phyloP scores from a whole-genome alignment of 192 early-diverging fungal species.

The Backusella australiensis region DNA sequence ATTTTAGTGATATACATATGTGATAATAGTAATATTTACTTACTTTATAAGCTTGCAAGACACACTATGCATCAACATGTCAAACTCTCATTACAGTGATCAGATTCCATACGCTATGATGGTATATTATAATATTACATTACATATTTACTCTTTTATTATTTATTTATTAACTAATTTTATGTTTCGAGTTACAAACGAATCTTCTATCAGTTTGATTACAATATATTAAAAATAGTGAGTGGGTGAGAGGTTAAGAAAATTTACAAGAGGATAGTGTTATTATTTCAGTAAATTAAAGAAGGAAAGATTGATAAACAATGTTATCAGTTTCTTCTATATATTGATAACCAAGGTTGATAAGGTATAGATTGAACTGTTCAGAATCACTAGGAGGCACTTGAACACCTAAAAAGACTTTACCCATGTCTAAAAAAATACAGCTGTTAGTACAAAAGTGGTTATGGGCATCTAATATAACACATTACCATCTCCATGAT shows the following conservation, averaged over 20 bases:
- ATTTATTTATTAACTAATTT: neutral
- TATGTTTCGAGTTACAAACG: neutral
- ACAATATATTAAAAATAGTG: neutral
- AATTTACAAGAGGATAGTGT: neutral
- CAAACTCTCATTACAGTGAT: neutral
- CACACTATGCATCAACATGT: neutral
- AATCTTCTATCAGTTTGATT: conserved; percentile 2
- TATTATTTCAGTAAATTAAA: neutral
- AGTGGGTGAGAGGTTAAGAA: neutral
- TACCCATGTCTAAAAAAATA: conserved; percentile 74
- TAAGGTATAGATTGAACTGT: conserved; percentile 75
- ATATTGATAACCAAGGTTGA: conserved; percentile 80
- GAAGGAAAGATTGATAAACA: conserved; percentile 84
- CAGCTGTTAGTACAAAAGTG: conserved; percentile 75
- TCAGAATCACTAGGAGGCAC: conserved; percentile 65
- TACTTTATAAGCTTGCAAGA: neutral
- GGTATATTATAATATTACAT: neutral
- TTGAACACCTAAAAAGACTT: conserved; percentile 92
- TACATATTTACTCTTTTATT: neutral
- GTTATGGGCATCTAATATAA: conserved; percentile 59
- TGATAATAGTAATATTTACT: neutral
- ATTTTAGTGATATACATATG: neutral
- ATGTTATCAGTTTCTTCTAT: conserved; percentile 93
- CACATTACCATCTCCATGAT: conserved; percentile 78
- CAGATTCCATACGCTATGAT: neutral